Conservation (phyloP, 208 protist genomes). For the Vickermania spadyakhi region DNA sequence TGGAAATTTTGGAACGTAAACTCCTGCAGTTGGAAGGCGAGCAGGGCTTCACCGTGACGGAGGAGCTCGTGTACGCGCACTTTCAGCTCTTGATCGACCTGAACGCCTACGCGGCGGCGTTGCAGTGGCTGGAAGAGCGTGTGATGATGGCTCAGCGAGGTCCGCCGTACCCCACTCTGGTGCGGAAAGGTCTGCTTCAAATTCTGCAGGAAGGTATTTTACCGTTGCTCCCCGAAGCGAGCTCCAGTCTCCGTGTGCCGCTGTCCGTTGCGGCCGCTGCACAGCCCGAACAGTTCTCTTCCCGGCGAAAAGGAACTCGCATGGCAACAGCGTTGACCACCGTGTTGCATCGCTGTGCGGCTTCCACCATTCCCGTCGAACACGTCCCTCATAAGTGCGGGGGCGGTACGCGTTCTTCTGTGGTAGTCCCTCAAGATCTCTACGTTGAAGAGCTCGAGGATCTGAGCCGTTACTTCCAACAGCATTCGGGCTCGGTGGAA, state of each 20-base stretch:
- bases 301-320: too few species aligned
- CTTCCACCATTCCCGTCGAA: too few species aligned
- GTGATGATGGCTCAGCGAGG: not conserved
- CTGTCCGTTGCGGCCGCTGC: not conserved
- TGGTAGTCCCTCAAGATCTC: too few species aligned
- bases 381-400: too few species aligned
- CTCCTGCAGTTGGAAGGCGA: constrained; percentile 23
- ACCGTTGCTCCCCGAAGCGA: not conserved
- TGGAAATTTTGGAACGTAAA: constrained; percentile 12
- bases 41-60: constrained; percentile 53
- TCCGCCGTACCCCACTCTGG: not conserved
- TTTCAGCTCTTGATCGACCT: constrained; percentile 38
- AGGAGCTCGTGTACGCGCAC: constrained; percentile 49
- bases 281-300: too few species aligned
- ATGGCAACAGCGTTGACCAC: too few species aligned
- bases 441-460: too few species aligned
- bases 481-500: too few species aligned
- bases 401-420: too few species aligned
- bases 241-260: not conserved
- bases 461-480: too few species aligned
- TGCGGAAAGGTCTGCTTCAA: not conserved
- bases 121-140: constrained; percentile 4
- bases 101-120: constrained; percentile 24
- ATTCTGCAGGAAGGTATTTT: not conserved
- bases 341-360: too few species aligned